Evolutionary conservation across 352 stramenopile species (phyloP).

Genomic region (Phytopythium delawarense): DNA sequence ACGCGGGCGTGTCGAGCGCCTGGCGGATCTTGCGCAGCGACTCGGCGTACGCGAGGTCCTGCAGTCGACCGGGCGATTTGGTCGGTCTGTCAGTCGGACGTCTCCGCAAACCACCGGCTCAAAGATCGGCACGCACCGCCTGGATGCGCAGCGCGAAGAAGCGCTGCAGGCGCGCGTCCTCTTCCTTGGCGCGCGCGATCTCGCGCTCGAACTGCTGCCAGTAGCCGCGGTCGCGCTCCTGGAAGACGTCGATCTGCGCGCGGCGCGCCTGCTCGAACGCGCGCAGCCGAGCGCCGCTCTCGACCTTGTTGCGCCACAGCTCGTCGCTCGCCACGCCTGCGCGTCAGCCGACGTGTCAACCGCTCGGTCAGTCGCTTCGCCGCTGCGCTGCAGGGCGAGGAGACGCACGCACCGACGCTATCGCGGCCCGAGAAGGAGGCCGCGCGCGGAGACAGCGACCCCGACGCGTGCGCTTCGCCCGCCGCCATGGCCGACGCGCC

Average conservation of each 20-base stretch:
- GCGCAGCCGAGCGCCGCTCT: conserved; percentile 55
- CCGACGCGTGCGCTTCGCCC: background rate
- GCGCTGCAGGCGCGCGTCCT: conserved; percentile 57
- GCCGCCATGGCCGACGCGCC: background rate
- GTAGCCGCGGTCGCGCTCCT: conserved; percentile 61
- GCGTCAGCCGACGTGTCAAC: background rate
- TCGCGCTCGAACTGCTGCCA: conserved; percentile 81
- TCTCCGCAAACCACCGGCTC: background rate
- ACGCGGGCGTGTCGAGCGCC: conserved; percentile 35
- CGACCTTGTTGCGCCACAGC: conserved; percentile 55
- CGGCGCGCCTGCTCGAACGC: conserved; percentile 63
- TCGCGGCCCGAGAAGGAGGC: conserved; percentile 5
- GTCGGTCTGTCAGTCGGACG: background rate
- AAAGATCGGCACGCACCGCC: conserved; percentile 22
- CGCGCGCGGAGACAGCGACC: conserved; percentile 4
- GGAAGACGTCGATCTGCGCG: conserved; percentile 66
- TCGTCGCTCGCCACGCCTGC: conserved; percentile 25
- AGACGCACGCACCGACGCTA: background rate
- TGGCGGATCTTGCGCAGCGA: conserved; percentile 56
- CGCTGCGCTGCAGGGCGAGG: background rate
- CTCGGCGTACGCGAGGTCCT: conserved; percentile 75
- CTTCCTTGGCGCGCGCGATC: conserved; percentile 53
- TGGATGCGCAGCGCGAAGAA: conserved; percentile 70
- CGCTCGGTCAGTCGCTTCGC: background rate
- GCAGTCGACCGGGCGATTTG: background rate